Conservation (phyloP, 129 eudicot species). For the Erigeron canadensis region DNA sequence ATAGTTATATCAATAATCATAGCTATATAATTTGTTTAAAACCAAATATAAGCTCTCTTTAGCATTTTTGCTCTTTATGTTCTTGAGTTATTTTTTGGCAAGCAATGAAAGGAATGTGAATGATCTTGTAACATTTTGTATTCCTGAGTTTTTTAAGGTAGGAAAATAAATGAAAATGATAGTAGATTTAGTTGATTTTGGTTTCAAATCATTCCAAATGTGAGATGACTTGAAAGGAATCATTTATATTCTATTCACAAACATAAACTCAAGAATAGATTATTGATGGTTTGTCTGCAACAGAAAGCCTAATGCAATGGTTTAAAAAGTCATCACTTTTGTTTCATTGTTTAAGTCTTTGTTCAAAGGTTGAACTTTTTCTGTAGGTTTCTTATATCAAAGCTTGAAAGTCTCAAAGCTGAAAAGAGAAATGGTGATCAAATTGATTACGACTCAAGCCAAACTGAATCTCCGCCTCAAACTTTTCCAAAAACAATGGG, state of each 20-base stretch:
- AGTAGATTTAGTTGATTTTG: no score
- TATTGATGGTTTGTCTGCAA: background rate
- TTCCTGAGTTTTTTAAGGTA: no score
- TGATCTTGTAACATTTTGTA: no score
- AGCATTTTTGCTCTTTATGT: background rate
- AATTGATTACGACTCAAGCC: conserved; percentile 45
- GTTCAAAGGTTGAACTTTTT: background rate
- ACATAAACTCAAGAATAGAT: no score
- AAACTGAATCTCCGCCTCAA: conserved; percentile 49
- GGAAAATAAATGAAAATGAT: no score
- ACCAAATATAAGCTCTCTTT: background rate
- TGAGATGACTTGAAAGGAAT: no score
- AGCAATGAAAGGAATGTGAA: no score
- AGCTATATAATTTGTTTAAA: background rate
- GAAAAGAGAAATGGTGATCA: conserved; percentile 35
- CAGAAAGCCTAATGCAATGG: background rate
- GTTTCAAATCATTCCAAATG: no score
- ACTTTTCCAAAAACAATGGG: conserved; percentile 39
- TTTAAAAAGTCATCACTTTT: background rate
- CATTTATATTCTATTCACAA: no score
- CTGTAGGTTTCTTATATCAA: conserved; percentile 68
- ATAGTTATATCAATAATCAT: no score
- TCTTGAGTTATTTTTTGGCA: no score
- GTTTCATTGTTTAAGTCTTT: background rate
- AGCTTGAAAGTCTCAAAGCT: conserved; percentile 58